These are phyloP conservation scores for Rhytidhysteron rufulum DNA, from an alignment of 2,329 filamentous ascomycete genomes.

Conservation along the genomic window DNA sequence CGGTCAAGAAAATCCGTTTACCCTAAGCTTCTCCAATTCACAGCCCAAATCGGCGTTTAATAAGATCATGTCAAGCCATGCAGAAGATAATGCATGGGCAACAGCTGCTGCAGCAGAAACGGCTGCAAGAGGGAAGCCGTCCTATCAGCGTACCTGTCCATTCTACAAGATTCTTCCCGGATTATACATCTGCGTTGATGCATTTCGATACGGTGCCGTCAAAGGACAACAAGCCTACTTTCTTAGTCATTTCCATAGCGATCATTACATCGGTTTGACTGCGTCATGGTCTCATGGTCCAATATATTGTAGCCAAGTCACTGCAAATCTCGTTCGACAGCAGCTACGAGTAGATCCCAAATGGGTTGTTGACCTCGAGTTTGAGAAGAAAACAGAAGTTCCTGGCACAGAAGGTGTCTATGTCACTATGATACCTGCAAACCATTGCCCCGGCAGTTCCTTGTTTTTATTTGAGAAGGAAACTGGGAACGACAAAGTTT, in stretches of 20 bases:
- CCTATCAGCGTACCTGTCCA: conserved; percentile 86
- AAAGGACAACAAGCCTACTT: conserved; percentile 93
- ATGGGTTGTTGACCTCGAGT: conserved; percentile 81
- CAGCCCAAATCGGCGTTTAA: conserved; percentile 70
- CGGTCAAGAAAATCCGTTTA: conserved; percentile 76
- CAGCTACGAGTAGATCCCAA: conserved; percentile 82
- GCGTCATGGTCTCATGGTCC: conserved; percentile 87
- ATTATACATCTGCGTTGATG: conserved; percentile 89
- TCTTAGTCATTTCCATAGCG: conserved; percentile 94
- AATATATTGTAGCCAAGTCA: conserved; percentile 94
- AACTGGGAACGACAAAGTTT: conserved; percentile 56
- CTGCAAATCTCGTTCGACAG: conserved; percentile 80
- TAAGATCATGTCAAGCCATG: conserved; percentile 87
- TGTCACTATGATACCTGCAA: conserved; percentile 93
- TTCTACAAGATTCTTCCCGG: conserved; percentile 99
- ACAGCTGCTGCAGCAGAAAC: conserved; percentile 76
- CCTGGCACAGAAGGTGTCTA: conserved; percentile 76
- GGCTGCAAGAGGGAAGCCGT: conserved; percentile 75
- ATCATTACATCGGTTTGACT: conserved; percentile 91
- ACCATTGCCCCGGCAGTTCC: conserved; percentile 94
- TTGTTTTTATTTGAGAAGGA: conserved; percentile 88
- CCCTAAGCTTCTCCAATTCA: conserved; percentile 42
- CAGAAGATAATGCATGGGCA: conserved; percentile 87
- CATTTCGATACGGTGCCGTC: conserved; percentile 91
- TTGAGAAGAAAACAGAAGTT: conserved; percentile 74